These are phyloP conservation scores for Suillus spraguei DNA, from an alignment of 768 basidiomycete species.

Conservation along the genomic window DNA sequence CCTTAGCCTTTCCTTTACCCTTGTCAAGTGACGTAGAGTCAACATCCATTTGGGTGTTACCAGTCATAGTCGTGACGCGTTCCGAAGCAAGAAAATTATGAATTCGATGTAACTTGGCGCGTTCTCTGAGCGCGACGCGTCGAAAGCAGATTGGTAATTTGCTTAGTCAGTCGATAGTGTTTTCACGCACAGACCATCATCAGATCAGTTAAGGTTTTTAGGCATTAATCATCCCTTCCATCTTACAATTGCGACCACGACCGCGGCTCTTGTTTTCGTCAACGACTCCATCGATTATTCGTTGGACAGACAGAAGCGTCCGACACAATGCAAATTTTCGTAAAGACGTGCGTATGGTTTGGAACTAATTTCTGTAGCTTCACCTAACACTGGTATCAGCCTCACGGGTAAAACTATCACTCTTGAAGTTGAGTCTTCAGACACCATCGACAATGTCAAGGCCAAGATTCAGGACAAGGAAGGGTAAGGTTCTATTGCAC, in stretches of 20 bases:
- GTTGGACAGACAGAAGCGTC: conserved; percentile 90
- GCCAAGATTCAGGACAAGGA: conserved; percentile 98
- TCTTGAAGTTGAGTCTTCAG: conserved; percentile 96
- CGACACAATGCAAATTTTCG: conserved; percentile 94
- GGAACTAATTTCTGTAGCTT: conserved; percentile 2
- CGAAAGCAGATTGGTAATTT: background rate
- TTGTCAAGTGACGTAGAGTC: conserved; percentile 33
- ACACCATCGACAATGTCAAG: conserved; percentile 98
- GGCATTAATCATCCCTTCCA: conserved; percentile 20
- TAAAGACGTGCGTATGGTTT: conserved; percentile 76
- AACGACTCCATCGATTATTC: conserved; percentile 90
- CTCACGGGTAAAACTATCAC: conserved; percentile 99
- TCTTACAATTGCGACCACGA: conserved; percentile 18
- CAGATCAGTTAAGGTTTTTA: conserved; percentile 36
- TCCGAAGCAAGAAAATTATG: background rate
- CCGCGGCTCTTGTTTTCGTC: conserved; percentile 74
- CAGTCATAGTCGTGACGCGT: conserved; percentile 57
- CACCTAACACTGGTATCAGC: conserved; percentile 43
- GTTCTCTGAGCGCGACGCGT: conserved; percentile 4
- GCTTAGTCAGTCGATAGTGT: conserved; percentile 23
- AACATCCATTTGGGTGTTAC: conserved; percentile 54
- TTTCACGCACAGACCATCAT: conserved; percentile 48
- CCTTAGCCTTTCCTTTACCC: conserved; percentile 76
- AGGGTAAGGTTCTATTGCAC: conserved; percentile 52
- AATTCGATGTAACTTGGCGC: background rate